These are phyloP conservation scores for Mangifera indica DNA, from an alignment of 345 rosid genomes.

Conservation along the genomic window DNA sequence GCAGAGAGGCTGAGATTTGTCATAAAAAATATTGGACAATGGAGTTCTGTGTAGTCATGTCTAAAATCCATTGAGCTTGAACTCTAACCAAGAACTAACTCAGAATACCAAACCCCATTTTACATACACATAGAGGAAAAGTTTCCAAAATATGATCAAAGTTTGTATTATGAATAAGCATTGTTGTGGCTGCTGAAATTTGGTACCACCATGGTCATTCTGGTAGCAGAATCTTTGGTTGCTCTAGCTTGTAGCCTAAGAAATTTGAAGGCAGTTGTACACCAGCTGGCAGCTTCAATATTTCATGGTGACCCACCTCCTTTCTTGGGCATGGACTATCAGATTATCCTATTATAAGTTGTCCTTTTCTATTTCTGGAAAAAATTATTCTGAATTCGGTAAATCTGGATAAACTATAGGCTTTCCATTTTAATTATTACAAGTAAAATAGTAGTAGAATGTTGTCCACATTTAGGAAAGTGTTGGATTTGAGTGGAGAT, in stretches of 20 bases:
- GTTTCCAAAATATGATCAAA: no score
- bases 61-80: no score
- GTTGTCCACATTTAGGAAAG: neutral
- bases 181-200: neutral
- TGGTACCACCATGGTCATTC: no score
- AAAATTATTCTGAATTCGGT: neutral
- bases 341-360: neutral
- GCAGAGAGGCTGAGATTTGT: neutral
- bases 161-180: neutral
- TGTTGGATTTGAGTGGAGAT: no score
- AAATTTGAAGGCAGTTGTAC: neutral
- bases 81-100: no score
- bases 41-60: no score
- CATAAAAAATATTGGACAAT: no score
- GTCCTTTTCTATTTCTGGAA: neutral
- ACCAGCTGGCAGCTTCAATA: slow-evolving; percentile 6
- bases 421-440: no score
- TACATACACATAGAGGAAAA: no score
- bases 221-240: neutral
- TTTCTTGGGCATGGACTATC: neutral
- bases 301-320: neutral
- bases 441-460: no score
- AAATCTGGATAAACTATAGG: neutral
- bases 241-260: neutral
- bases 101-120: no score